These are phyloP conservation scores for Candida ulmi DNA, from an alignment of 805 yeast genomes.

Conservation along the genomic window DNA sequence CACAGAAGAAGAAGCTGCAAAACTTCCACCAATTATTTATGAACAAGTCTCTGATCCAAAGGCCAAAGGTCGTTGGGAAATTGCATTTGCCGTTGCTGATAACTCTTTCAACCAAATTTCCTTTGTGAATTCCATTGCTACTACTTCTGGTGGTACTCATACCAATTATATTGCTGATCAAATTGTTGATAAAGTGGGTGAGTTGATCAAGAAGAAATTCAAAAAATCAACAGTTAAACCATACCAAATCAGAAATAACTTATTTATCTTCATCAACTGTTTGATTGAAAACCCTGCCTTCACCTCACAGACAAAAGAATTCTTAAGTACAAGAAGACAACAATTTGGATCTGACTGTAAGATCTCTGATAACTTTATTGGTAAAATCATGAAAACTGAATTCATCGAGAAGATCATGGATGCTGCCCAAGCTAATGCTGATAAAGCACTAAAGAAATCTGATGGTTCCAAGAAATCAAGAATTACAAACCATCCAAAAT, in stretches of 20 bases:
- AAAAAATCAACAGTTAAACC: conserved; percentile 69
- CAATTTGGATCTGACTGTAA: conserved; percentile 86
- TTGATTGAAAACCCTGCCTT: conserved; percentile 94
- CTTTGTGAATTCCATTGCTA: conserved; percentile 95
- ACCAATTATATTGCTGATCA: conserved; percentile 83
- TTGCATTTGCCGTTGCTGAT: conserved; percentile 91
- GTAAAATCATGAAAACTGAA: conserved; percentile 69
- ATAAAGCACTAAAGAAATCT: conserved; percentile 76
- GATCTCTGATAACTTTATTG: conserved; percentile 73
- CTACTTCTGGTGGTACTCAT: conserved; percentile 96
- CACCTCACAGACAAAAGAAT: conserved; percentile 96
- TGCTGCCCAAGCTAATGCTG: conserved; percentile 85
- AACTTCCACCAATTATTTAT: conserved; percentile 63
- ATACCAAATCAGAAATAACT: conserved; percentile 81
- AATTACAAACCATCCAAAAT: conserved; percentile 81
- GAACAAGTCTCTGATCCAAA: conserved; percentile 61
- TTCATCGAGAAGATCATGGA: conserved; percentile 62
- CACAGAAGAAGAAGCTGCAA: conserved; percentile 29
- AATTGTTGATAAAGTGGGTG: conserved; percentile 71
- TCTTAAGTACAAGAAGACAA: conserved; percentile 78
- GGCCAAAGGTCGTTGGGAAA: conserved; percentile 69
- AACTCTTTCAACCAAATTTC: conserved; percentile 90
- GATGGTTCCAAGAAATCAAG: conserved; percentile 85
- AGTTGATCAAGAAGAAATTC: conserved; percentile 64
- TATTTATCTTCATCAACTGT: conserved; percentile 89